phyloP scores from a whole-genome alignment of 306 rosid species.

The Quercus berberidifolia region DNA sequence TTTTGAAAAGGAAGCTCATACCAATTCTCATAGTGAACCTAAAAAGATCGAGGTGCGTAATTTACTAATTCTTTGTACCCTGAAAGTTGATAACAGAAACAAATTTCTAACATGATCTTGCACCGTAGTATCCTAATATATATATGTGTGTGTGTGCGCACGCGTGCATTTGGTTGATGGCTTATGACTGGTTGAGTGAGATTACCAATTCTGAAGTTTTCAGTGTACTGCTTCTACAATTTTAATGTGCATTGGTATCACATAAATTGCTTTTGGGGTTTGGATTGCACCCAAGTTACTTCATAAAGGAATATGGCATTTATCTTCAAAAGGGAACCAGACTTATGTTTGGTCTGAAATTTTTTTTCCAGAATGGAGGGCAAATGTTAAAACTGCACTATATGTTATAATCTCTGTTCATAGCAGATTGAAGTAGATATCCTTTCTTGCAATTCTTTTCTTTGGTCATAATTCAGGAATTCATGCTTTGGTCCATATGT shows the following conservation, averaged over 20 bases:
- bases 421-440: not conserved
- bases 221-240: not conserved
- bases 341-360: not conserved
- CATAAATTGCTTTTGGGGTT: not conserved
- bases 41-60: conserved; percentile 53
- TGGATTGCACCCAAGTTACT: not conserved
- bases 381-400: not conserved
- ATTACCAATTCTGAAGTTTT: not conserved
- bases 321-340: not conserved
- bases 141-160: too few relatives aligned
- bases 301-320: not conserved
- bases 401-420: not conserved
- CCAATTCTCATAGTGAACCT: conserved; percentile 43
- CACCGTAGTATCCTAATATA: not conserved
- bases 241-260: not conserved
- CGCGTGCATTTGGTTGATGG: too few relatives aligned
- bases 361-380: not conserved
- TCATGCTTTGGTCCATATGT: not conserved
- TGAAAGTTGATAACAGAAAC: not conserved
- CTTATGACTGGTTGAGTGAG: too few relatives aligned
- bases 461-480: not conserved
- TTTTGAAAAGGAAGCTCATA: conserved; percentile 41
- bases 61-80: conserved; percentile 2
- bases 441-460: not conserved
- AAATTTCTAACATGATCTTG: not conserved